These are phyloP conservation scores for Obba rivulosa DNA, from an alignment of 768 basidiomycete genomes.

Conservation along the genomic window DNA sequence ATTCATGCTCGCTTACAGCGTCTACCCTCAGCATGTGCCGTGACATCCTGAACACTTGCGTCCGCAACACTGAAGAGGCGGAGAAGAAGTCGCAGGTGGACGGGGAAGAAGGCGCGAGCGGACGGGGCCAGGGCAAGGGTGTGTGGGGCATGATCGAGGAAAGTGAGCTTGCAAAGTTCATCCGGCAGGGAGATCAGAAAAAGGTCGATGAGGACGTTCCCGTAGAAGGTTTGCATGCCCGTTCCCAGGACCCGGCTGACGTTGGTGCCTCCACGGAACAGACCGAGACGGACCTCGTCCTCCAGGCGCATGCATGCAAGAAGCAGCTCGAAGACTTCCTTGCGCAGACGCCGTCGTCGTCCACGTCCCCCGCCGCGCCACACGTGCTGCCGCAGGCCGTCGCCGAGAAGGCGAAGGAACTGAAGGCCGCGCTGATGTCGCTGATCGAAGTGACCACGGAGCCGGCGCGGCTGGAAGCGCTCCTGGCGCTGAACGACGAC, in stretches of 20 bases:
- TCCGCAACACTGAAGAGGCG: constrained; percentile 90
- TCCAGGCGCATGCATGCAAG: constrained; percentile 37
- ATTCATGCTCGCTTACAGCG: constrained; percentile 1
- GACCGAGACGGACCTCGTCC: constrained; percentile 40
- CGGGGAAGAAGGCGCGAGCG: constrained; percentile 29
- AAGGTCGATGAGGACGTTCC: constrained; percentile 33
- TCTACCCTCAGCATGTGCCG: constrained; percentile 58
- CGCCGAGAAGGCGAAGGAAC: constrained; percentile 42
- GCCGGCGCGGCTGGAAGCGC: constrained; percentile 55
- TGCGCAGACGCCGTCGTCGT: constrained; percentile 17
- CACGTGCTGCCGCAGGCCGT: constrained; percentile 10
- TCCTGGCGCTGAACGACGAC: constrained; percentile 69
- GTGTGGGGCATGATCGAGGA: constrained; percentile 86
- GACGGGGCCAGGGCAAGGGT: constrained; percentile 56
- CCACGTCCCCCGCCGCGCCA: constrained; percentile 11
- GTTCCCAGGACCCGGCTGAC: constrained; percentile 17
- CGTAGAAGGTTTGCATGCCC: neutral
- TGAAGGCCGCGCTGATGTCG: constrained; percentile 45
- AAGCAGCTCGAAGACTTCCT: constrained; percentile 23
- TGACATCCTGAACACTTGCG: constrained; percentile 85
- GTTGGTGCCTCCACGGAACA: constrained; percentile 14
- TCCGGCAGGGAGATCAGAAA: constrained; percentile 55
- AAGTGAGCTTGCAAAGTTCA: constrained; percentile 71
- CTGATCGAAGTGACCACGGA: constrained; percentile 55
- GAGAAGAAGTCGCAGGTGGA: constrained; percentile 32